These are phyloP conservation scores for Botrytis sinoallii DNA, from an alignment of 2,329 filamentous ascomycete genomes.

Conservation along the genomic window DNA sequence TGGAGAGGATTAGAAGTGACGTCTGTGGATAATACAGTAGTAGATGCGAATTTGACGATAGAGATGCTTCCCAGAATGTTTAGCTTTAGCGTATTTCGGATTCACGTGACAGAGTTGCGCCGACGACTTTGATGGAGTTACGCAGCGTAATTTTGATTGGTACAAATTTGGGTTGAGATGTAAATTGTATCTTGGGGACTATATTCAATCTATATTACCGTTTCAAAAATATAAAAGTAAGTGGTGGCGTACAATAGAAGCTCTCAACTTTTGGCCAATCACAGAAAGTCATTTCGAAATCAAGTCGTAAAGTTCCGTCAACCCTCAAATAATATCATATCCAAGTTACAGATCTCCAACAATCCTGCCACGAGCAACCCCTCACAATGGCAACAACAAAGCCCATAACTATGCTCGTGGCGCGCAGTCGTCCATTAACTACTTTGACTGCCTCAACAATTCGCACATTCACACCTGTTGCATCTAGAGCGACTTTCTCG, in stretches of 20 bases:
- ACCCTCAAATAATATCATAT: constrained; percentile 20
- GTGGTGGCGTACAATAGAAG: constrained; percentile 12
- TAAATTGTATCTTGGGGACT: background rate
- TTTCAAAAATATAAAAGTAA: background rate
- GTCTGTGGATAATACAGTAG: constrained; percentile 15
- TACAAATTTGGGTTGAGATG: background rate
- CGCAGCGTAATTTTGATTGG: background rate
- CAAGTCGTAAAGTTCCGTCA: constrained; percentile 16
- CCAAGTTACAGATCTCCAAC: constrained; percentile 26
- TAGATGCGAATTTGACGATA: constrained; percentile 10
- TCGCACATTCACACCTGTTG: constrained; percentile 29
- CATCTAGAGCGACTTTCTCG: constrained; percentile 33
- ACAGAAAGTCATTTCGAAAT: constrained; percentile 17
- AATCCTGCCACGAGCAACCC: constrained; percentile 35
- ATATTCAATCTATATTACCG: background rate
- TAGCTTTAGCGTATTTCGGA: constrained; percentile 24
- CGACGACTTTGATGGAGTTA: background rate
- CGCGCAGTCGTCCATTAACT: constrained; percentile 35
- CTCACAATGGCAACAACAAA: constrained; percentile 39
- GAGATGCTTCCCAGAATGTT: constrained; percentile 16
- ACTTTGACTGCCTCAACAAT: constrained; percentile 29
- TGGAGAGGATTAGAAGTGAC: constrained; percentile 23
- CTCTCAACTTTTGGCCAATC: constrained; percentile 14
- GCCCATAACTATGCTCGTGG: constrained; percentile 40
- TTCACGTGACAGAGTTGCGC: constrained; percentile 14